These are phyloP conservation scores for Rubia balearica DNA, from an alignment of 305 asterid genomes.

Conservation along the genomic window DNA sequence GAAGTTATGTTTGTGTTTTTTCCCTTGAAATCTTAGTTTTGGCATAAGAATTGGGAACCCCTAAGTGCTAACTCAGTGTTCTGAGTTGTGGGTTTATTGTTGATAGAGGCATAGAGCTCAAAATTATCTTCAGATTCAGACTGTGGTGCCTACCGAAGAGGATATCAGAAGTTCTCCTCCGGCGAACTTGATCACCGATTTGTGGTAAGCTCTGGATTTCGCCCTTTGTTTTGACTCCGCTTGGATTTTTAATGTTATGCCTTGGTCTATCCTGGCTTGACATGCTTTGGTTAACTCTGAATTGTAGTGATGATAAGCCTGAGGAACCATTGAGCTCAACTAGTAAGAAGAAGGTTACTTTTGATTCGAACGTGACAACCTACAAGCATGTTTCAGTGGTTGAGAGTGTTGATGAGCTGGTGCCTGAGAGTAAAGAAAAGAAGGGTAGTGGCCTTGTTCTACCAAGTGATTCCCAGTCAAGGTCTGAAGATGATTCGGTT, in stretches of 20 bases:
- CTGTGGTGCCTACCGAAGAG: slow-evolving; percentile 22
- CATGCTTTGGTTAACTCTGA: slow-evolving; percentile 4
- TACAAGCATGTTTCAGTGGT: slow-evolving; percentile 48
- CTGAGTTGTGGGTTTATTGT: slow-evolving; percentile 12
- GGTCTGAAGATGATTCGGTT: slow-evolving; percentile 48
- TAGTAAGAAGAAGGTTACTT: slow-evolving; percentile 63
- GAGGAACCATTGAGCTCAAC: slow-evolving; percentile 45
- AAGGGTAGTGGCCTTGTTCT: slow-evolving; percentile 21
- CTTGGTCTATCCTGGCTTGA: not conserved
- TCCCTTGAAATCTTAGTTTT: not conserved
- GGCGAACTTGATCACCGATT: slow-evolving; percentile 30
- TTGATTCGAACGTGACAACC: slow-evolving; percentile 61
- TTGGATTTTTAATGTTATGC: slow-evolving; percentile 4
- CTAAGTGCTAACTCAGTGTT: not conserved
- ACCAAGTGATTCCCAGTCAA: slow-evolving; percentile 27
- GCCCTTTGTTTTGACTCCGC: slow-evolving; percentile 9
- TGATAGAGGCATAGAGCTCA: slow-evolving; percentile 25
- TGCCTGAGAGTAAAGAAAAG: slow-evolving; percentile 16
- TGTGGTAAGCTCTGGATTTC: slow-evolving; percentile 35
- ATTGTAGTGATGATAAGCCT: slow-evolving; percentile 48
- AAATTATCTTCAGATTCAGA: slow-evolving; percentile 13
- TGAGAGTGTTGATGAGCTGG: slow-evolving; percentile 58
- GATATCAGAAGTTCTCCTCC: slow-evolving; percentile 21
- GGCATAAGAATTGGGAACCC: not conserved
- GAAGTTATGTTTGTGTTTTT: not conserved